A percentile compares a stretch with the other conserved stretches of the same genome.
phyloP scores from a whole-genome alignment of 192 early-diverging fungal species.

The Coemansia sp. region DNA sequence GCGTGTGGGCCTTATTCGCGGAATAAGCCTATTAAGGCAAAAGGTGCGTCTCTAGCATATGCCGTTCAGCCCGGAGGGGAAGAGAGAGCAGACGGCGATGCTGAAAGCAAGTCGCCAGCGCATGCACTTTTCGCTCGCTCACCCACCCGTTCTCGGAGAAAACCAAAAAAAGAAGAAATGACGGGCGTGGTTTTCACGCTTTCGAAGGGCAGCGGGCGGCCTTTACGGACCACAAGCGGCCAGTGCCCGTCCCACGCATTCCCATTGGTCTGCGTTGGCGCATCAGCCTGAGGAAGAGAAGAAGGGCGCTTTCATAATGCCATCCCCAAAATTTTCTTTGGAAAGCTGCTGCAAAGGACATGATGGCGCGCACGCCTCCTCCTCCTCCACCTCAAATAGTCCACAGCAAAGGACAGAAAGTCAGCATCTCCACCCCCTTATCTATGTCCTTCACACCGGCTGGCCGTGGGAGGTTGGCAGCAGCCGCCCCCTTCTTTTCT shows the following conservation, averaged over 20 bases:
- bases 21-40: no score
- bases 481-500: slow-evolving; percentile 5
- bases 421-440: neutral
- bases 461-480: neutral
- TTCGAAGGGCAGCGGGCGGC: neutral
- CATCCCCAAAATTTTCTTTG: slow-evolving; percentile 5
- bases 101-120: no score
- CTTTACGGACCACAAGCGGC: neutral
- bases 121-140: no score
- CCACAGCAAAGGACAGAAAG: no score
- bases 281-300: neutral
- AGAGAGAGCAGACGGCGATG: no score
- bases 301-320: neutral
- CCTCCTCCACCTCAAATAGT: no score
- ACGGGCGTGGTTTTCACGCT: neutral
- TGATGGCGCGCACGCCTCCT: neutral
- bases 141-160: neutral
- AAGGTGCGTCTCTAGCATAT: neutral
- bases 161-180: neutral
- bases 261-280: neutral
- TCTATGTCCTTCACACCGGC: slow-evolving; percentile 13
- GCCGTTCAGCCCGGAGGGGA: neutral
- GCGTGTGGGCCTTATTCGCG: no score
- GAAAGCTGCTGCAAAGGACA: neutral
- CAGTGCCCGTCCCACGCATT: neutral